Percentiles rank a stretch among this genome's conserved stretches.
phyloP scores from a whole-genome alignment of 73 alveolate species.

The Uronychia setigera region DNA sequence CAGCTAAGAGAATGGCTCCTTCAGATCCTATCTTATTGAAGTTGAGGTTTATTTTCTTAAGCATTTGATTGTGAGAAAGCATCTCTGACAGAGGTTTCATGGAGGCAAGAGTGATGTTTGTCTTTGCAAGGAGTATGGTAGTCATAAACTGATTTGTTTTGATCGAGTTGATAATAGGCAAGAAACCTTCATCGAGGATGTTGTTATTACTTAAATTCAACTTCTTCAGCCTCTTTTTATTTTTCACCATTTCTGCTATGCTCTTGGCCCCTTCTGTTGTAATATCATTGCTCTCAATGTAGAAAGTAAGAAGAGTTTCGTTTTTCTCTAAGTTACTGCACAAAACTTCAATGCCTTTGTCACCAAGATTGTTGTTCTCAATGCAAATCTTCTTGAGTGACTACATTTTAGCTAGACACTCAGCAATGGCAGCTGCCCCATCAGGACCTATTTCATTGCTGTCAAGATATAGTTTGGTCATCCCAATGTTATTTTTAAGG shows the following conservation, averaged over 20 bases:
- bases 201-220: slow-evolving; percentile 34
- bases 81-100: slow-evolving; percentile 1
- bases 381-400: slow-evolving; percentile 58
- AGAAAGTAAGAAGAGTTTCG: slow-evolving; percentile 45
- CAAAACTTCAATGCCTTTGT: slow-evolving; percentile 35
- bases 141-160: neutral
- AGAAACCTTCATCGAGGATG: slow-evolving; percentile 40
- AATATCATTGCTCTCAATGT: slow-evolving; percentile 45
- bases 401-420: slow-evolving; percentile 38
- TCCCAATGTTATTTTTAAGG: slow-evolving; percentile 53
- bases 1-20: slow-evolving; percentile 58
- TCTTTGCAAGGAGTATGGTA: neutral
- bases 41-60: slow-evolving; percentile 31
- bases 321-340: slow-evolving; percentile 26
- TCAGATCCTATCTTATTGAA: slow-evolving; percentile 44
- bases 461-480: slow-evolving; percentile 57
- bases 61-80: neutral
- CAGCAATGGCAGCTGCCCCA: slow-evolving; percentile 66
- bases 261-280: slow-evolving; percentile 44
- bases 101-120: neutral
- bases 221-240: slow-evolving; percentile 41
- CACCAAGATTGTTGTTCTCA: slow-evolving; percentile 48
- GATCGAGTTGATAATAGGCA: slow-evolving; percentile 5
- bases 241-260: slow-evolving; percentile 14
- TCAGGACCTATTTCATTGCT: slow-evolving; percentile 62